Conservation (phyloP, 1,284 basidiomycete species). For the Pascua sp. region DNA sequence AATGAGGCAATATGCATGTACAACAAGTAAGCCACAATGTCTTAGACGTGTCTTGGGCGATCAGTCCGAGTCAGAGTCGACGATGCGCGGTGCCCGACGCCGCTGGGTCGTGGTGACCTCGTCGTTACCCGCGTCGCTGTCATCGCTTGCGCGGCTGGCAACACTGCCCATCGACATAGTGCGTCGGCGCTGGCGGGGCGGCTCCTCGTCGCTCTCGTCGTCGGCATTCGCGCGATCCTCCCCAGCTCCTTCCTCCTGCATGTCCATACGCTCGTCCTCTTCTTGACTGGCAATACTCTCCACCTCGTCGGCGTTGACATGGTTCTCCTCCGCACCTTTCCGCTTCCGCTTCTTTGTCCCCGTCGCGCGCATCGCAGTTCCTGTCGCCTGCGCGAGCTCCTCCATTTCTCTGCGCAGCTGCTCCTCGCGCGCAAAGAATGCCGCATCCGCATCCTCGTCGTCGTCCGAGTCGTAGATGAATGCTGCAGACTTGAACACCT, state of each 20-base stretch:
- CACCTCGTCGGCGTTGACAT: background rate
- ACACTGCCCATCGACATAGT: too few relatives aligned
- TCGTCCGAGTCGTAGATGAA: conserved; percentile 85
- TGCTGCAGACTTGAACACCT: conserved; percentile 78
- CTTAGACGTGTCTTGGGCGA: background rate
- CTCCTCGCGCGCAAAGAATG: conserved; percentile 73
- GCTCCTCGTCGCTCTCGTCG: conserved; percentile 1
- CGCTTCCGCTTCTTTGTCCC: conserved; percentile 42
- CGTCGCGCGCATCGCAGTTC: conserved; percentile 23
- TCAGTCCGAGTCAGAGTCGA: background rate
- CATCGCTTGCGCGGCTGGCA: too few relatives aligned
- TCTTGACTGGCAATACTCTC: conserved; percentile 8
- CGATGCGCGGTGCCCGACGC: too few relatives aligned
- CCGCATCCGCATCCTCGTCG: conserved; percentile 54
- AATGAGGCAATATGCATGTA: too few relatives aligned
- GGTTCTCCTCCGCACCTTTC: conserved; percentile 12
- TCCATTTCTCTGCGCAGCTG: conserved; percentile 56
- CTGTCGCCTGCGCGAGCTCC: conserved; percentile 52
- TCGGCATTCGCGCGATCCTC: conserved; percentile 7
- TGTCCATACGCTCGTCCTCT: conserved; percentile 4
- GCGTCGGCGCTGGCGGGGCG: background rate
- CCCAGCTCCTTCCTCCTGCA: background rate
- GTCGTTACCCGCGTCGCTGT: background rate
- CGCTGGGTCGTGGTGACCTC: background rate
- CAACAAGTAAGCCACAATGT: background rate